Conservation (phyloP, 78 protist genomes). For the Dictyostelium purpureum region DNA sequence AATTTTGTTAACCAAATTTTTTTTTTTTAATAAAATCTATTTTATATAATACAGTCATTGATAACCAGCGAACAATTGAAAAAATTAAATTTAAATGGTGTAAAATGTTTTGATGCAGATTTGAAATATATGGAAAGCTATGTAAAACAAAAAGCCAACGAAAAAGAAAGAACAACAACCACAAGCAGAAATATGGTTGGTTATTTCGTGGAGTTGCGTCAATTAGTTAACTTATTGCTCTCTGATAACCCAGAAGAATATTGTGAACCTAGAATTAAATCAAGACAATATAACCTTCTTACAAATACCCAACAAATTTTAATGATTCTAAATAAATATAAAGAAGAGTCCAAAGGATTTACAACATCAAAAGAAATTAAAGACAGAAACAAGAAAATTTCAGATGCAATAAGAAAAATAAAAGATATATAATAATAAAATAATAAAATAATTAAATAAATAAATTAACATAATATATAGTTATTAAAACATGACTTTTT, state of each 20-base stretch:
- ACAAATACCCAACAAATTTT: conserved; percentile 40
- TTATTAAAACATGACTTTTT: no score
- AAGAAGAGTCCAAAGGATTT: conserved; percentile 68
- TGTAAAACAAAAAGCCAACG: conserved; percentile 21
- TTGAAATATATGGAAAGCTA: conserved; percentile 26
- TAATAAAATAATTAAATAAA: neutral
- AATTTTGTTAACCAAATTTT: neutral
- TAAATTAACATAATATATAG: no score
- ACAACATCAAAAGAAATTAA: conserved; percentile 29
- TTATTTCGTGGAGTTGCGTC: conserved; percentile 43
- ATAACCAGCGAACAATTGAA: conserved; percentile 27
- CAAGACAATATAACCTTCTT: conserved; percentile 23
- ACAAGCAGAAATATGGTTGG: conserved; percentile 59
- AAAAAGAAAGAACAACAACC: conserved; percentile 38
- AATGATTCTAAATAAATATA: conserved; percentile 2
- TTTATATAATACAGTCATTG: neutral
- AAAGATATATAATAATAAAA: neutral
- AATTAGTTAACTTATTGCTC: conserved; percentile 9
- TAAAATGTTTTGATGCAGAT: conserved; percentile 50
- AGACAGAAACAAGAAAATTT: conserved; percentile 55
- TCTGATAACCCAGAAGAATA: conserved; percentile 59
- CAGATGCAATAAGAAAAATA: conserved; percentile 34
- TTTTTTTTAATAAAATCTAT: neutral
- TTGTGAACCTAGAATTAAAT: conserved; percentile 19
- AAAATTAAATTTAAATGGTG: conserved; percentile 41